phyloP scores from a whole-genome alignment of 352 stramenopile genomes.

The Bremia lactucae region DNA sequence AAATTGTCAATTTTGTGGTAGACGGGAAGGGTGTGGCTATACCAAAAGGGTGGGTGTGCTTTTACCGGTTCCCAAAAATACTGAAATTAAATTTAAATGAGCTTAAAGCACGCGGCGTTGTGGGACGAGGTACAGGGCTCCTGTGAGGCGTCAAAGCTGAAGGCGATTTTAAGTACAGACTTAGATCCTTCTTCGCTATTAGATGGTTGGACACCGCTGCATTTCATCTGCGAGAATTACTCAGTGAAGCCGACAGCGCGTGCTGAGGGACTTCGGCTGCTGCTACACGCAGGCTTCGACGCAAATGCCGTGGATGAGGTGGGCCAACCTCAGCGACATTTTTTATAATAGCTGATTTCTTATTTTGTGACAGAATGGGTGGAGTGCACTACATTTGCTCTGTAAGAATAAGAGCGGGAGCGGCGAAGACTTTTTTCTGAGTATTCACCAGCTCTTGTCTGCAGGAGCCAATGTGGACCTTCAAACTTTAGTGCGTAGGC shows the following conservation, averaged over 20 bases:
- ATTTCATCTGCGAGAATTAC: constrained; percentile 64
- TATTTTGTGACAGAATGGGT: constrained; percentile 33
- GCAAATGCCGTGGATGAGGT: constrained; percentile 63
- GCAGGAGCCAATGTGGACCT: constrained; percentile 30
- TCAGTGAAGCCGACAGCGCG: constrained; percentile 26
- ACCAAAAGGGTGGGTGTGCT: too few species aligned
- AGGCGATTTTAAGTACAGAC: constrained; percentile 17
- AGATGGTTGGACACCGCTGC: constrained; percentile 72
- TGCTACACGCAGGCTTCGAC: constrained; percentile 32
- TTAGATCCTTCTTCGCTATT: constrained; percentile 16
- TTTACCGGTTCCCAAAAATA: too few species aligned
- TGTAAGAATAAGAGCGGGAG: constrained; percentile 49
- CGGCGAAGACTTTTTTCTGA: constrained; percentile 25
- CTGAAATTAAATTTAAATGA: constrained; percentile 25
- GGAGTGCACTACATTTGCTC: constrained; percentile 50
- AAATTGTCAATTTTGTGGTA: too few species aligned
- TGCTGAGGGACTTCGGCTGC: constrained; percentile 26
- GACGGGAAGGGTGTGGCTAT: too few species aligned
- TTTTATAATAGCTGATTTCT: not conserved
- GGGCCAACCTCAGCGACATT: not conserved
- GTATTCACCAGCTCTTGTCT: constrained; percentile 28
- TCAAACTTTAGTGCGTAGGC: constrained; percentile 23
- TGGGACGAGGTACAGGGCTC: constrained; percentile 67
- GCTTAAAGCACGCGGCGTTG: constrained; percentile 25
- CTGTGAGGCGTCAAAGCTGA: constrained; percentile 32